phyloP scores from a whole-genome alignment of 1,284 basidiomycete genomes.

The Microbotryum violaceum region DNA sequence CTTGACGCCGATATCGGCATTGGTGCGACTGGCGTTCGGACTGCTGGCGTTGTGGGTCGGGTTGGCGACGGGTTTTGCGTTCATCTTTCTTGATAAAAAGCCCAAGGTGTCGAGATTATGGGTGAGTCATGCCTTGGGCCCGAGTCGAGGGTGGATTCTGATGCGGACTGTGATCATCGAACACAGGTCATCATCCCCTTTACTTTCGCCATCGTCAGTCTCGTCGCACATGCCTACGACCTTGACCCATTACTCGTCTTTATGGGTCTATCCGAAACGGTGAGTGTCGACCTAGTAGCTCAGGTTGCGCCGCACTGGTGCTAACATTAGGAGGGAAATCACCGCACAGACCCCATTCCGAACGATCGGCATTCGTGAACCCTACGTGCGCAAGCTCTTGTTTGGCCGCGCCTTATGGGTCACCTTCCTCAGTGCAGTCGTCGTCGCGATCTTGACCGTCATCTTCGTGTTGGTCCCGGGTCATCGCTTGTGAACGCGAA shows the following conservation, averaged over 20 bases:
- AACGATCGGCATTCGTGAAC: conserved; percentile 77
- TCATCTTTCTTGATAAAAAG: conserved; percentile 86
- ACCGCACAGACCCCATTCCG: conserved; percentile 65
- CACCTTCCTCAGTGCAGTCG: conserved; percentile 53
- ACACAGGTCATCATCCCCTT: conserved; percentile 85
- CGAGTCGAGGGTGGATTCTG: conserved; percentile 10
- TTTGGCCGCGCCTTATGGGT: conserved; percentile 60
- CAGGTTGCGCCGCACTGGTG: neutral
- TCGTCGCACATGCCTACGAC: conserved; percentile 92
- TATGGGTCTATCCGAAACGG: conserved; percentile 74
- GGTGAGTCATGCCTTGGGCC: conserved; percentile 54
- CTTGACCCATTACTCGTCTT: conserved; percentile 80
- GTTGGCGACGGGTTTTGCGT: conserved; percentile 76
- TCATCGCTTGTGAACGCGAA: conserved; percentile 55
- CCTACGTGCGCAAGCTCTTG: conserved; percentile 82
- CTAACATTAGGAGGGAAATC: neutral
- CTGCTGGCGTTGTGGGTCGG: conserved; percentile 86
- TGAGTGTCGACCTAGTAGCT: conserved; percentile 22
- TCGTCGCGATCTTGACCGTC: conserved; percentile 68
- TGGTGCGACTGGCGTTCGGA: conserved; percentile 70
- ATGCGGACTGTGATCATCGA: conserved; percentile 17
- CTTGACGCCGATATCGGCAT: conserved; percentile 78
- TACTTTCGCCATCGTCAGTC: conserved; percentile 75
- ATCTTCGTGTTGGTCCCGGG: conserved; percentile 89
- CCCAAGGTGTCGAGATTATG: conserved; percentile 86